These are phyloP conservation scores for Lactarius sp. DNA, from an alignment of 768 basidiomycete genomes.

Conservation along the genomic window DNA sequence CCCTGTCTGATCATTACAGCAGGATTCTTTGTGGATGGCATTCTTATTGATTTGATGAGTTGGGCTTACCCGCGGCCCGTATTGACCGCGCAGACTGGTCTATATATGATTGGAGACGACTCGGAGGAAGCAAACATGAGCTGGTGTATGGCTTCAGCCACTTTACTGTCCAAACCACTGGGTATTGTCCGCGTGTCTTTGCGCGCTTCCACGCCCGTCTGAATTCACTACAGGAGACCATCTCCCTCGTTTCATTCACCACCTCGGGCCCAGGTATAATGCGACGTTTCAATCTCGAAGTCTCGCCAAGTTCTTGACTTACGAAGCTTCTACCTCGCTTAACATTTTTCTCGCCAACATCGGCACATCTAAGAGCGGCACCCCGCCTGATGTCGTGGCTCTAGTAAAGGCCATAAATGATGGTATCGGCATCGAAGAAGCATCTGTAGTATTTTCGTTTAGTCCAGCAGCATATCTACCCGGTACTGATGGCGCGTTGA, in stretches of 20 bases:
- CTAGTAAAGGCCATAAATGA: constrained; percentile 50
- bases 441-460: constrained; percentile 38
- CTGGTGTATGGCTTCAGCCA: constrained; percentile 67
- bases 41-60: constrained; percentile 55
- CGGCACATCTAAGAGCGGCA: constrained; percentile 34
- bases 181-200: constrained; percentile 35
- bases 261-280: constrained; percentile 74
- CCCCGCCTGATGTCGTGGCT: constrained; percentile 32
- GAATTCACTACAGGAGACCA: constrained; percentile 50
- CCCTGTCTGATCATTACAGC: constrained; percentile 1
- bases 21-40: constrained; percentile 77
- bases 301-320: constrained; percentile 73
- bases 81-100: constrained; percentile 32
- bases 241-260: constrained; percentile 68
- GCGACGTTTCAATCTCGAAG: constrained; percentile 70
- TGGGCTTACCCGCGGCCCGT: constrained; percentile 59
- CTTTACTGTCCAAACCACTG: constrained; percentile 54
- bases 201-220: neutral
- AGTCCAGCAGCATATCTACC: constrained; percentile 31
- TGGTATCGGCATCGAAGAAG: constrained; percentile 41
- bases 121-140: constrained; percentile 42
- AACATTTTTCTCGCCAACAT: constrained; percentile 66
- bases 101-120: constrained; percentile 55
- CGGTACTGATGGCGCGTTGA: constrained; percentile 12
- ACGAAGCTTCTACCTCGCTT: constrained; percentile 77